phyloP scores from a whole-genome alignment of 202 grass and related monocot species.

The Schoenoplectus tabernaemontani region DNA sequence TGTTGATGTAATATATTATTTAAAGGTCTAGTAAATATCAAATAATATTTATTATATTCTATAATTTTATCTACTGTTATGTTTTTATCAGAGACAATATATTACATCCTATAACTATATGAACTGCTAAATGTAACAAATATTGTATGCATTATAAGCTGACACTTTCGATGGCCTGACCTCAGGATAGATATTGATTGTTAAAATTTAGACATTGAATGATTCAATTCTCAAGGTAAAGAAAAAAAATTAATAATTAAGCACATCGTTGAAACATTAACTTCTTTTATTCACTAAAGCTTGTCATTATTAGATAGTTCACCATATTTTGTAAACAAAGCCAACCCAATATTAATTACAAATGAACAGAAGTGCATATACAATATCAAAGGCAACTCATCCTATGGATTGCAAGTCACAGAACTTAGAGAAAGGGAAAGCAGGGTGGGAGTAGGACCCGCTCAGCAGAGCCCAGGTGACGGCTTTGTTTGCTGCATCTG shows the following conservation, averaged over 20 bases:
- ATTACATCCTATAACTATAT: too few relatives aligned
- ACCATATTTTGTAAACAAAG: not conserved
- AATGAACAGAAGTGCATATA: not conserved
- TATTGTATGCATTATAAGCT: too few relatives aligned
- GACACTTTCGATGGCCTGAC: too few relatives aligned
- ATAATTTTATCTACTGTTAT: too few relatives aligned
- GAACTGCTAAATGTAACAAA: too few relatives aligned
- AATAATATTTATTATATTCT: too few relatives aligned
- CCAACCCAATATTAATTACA: not conserved
- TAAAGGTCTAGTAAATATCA: too few relatives aligned
- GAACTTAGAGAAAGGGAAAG: conserved; percentile 29
- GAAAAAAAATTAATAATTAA: not conserved
- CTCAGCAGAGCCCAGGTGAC: conserved; percentile 33
- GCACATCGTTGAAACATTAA: not conserved
- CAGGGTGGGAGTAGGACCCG: conserved; percentile 32
- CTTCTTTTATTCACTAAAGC: not conserved
- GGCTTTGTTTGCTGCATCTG: conserved; percentile 49
- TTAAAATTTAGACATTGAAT: not conserved
- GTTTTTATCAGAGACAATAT: too few relatives aligned
- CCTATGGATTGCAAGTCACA: conserved; percentile 30
- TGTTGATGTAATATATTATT: too few relatives aligned
- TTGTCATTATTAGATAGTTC: not conserved
- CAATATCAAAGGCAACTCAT: not conserved
- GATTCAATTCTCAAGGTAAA: not conserved
- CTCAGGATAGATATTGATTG: not conserved